Percentiles rank a stretch among this genome's conserved stretches.
Evolutionary conservation across 179 eudicot genomes (phyloP).

Genomic region (Camellia oleifera): DNA sequence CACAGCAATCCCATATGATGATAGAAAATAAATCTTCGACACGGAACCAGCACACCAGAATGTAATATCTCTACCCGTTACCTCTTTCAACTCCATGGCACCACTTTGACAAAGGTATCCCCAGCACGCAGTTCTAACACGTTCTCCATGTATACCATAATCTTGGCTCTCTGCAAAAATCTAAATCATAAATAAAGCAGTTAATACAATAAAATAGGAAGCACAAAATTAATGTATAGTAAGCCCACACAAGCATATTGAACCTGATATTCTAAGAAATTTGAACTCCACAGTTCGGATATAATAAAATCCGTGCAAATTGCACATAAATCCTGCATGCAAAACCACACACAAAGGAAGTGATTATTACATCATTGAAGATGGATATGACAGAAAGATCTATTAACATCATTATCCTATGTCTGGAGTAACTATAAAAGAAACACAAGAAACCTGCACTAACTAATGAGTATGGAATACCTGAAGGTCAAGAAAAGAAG

Average conservation of each 20-base stretch:
- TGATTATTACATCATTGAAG: neutral
- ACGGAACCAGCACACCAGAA: neutral
- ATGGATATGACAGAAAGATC: neutral
- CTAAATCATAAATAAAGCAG: constrained; percentile 31
- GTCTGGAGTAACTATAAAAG: neutral
- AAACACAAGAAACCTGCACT: neutral
- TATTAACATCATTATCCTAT: neutral
- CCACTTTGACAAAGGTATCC: constrained; percentile 99
- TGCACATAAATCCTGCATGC: constrained; percentile 87
- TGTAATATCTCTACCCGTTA: constrained; percentile 18
- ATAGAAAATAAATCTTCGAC: neutral
- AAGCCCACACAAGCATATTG: constrained; percentile 9
- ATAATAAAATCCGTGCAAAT: constrained; percentile 96
- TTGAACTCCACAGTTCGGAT: constrained; percentile 94
- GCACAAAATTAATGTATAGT: constrained; percentile 12
- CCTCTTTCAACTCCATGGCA: constrained; percentile 94
- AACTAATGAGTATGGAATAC: constrained; percentile 30
- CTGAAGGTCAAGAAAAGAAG: constrained; percentile 99
- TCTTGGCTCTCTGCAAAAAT: constrained; percentile 96
- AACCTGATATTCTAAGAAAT: constrained; percentile 95
- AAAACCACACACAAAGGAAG: neutral
- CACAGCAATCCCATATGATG: no score
- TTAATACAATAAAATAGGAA: constrained; percentile 17
- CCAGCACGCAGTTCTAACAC: constrained; percentile 99
- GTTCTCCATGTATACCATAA: constrained; percentile 91